Evolutionary conservation across 2,329 filamentous ascomycete genomes (phyloP).

Genomic region (Verticillium dahliae): DNA sequence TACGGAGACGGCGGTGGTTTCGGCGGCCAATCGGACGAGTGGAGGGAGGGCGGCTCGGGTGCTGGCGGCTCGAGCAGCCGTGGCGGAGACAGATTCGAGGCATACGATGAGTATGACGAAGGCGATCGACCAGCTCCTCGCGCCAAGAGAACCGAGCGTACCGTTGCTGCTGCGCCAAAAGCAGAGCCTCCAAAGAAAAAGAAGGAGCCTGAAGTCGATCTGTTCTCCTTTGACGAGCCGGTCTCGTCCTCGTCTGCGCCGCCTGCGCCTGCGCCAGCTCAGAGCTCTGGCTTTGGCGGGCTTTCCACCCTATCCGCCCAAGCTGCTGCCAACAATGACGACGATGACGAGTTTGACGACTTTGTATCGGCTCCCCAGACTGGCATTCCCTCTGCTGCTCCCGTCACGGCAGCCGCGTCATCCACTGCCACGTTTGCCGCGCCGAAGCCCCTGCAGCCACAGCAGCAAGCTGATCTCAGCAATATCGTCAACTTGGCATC

Average conservation of each 20-base stretch:
- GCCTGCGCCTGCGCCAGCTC: slow-evolving; percentile 30
- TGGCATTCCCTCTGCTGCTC: slow-evolving; percentile 34
- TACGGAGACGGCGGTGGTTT: slow-evolving; percentile 97
- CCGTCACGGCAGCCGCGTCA: slow-evolving; percentile 45
- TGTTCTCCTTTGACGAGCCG: slow-evolving; percentile 88
- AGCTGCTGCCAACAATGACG: slow-evolving; percentile 40
- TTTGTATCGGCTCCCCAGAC: slow-evolving; percentile 69
- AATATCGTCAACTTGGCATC: slow-evolving; percentile 76
- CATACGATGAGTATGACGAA: slow-evolving; percentile 95
- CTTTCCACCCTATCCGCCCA: slow-evolving; percentile 24
- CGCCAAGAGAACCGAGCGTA: slow-evolving; percentile 40
- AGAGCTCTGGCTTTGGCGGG: slow-evolving; percentile 38
- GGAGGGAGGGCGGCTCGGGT: slow-evolving; percentile 44
- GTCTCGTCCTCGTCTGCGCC: slow-evolving; percentile 40
- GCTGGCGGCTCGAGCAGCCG: slow-evolving; percentile 26
- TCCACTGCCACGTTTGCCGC: slow-evolving; percentile 66
- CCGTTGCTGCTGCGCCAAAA: slow-evolving; percentile 46
- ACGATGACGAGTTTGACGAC: slow-evolving; percentile 95
- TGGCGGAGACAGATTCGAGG: slow-evolving; percentile 76
- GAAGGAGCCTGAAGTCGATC: slow-evolving; percentile 82
- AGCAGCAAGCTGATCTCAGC: slow-evolving; percentile 72
- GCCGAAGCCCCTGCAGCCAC: slow-evolving; percentile 78
- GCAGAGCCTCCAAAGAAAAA: slow-evolving; percentile 72
- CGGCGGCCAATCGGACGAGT: slow-evolving; percentile 69
- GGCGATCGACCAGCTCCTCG: slow-evolving; percentile 37